Base-by-base conservation (phyloP, 768 basidiomycete genomes). In the Lactifluus subvellereus region DNA sequence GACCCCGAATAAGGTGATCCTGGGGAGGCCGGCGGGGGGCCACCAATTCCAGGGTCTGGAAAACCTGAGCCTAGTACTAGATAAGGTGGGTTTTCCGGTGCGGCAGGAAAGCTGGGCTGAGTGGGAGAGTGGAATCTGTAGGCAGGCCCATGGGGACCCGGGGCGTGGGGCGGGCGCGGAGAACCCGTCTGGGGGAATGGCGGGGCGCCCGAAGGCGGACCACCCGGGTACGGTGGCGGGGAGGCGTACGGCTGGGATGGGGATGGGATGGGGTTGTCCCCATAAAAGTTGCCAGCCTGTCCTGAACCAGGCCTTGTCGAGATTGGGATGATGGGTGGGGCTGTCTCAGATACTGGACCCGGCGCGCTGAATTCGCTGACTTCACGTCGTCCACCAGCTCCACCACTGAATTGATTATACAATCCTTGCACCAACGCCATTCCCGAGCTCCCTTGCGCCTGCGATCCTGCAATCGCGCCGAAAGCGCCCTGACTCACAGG, bases 371-470 rank as follows among this genome's bases (percentile, higher is more conserved):
- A 47, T 40, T 27, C 52, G 11, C 52, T 22, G 7, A 11, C 59
- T 30, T 40, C 63, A n/a, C 67, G 60, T 52, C 57, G 51, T 18
- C 68, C 54, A 30, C 69, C 65, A 32, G 55, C 49, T 14, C 68
- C 67, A 33, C 73, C 74, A 35, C 73, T 72, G 35, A 82, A 69
- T 9, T 80, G 11, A 13, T 59, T 66, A 40, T 54, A 60, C 27
- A 60, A 74, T 69, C 71, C 67, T 7, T 79, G 74, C 20, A 77
- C 80, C 65, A 80, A 79, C 7, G 70, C 51, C 30, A 81, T 76
- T 4, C 79, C 81, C 0, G 84, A 16, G 37, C 77, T 72, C 16
- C 78, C 74, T 70, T 85, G 84, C 53, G 80, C 72, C 47, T 82
- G 74, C 11, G 76, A 69, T 3, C 80, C 87, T 51, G 83, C 75